phyloP scores from a whole-genome alignment of 2,329 filamentous ascomycete species.

The Aaosphaeria pasadenensis region DNA sequence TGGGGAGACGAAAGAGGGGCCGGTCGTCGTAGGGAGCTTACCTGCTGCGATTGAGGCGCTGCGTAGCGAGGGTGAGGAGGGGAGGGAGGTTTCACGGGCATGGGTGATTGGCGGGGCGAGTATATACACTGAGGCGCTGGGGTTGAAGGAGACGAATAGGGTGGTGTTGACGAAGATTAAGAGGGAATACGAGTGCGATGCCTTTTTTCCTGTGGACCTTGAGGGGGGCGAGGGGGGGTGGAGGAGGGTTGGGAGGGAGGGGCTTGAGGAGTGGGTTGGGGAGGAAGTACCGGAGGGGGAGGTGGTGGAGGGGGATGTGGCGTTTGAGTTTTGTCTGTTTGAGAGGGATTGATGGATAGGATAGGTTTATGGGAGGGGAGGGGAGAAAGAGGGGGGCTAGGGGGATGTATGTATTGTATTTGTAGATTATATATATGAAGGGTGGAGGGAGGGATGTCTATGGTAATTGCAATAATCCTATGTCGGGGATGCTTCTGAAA shows the following conservation, averaged over 20 bases:
- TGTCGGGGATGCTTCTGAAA: too few relatives aligned
- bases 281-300: constrained; percentile 62
- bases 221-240: constrained; percentile 49
- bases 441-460: background rate
- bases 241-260: constrained; percentile 51
- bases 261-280: constrained; percentile 63
- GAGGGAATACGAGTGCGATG: constrained; percentile 72
- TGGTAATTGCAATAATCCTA: background rate
- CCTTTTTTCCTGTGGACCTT: constrained; percentile 65
- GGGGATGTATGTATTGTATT: too few relatives aligned
- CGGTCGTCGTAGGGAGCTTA: constrained; percentile 60
- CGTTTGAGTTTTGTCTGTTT: constrained; percentile 74
- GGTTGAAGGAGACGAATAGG: constrained; percentile 54
- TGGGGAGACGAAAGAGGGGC: constrained; percentile 33
- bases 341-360: constrained; percentile 23
- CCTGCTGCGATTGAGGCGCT: constrained; percentile 50
- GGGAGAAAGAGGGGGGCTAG: too few relatives aligned
- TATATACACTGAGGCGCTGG: constrained; percentile 73
- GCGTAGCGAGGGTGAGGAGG: background rate
- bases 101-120: constrained; percentile 81
- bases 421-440: too few relatives aligned
- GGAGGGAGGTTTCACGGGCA: background rate
- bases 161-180: constrained; percentile 69
- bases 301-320: constrained; percentile 62
- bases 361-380: background rate